These are phyloP conservation scores for Hymenotorrendiella dingleyae DNA, from an alignment of 2,329 filamentous ascomycete genomes.

Conservation along the genomic window DNA sequence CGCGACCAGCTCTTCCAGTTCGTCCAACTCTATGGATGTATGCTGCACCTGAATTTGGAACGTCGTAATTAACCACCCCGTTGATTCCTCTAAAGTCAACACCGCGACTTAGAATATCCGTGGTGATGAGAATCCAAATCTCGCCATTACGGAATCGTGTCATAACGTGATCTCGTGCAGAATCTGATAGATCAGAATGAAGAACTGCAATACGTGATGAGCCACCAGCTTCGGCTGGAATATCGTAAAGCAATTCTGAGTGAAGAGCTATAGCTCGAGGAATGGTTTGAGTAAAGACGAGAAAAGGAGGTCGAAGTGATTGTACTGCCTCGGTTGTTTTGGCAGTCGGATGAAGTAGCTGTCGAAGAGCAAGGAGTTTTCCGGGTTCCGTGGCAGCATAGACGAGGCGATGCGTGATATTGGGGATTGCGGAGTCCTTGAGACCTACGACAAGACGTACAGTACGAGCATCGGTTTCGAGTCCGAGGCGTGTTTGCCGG, in stretches of 20 bases:
- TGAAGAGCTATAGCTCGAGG: slow-evolving; percentile 82
- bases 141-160: slow-evolving; percentile 84
- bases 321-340: slow-evolving; percentile 42
- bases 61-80: slow-evolving; percentile 95
- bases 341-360: slow-evolving; percentile 74
- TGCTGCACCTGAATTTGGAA: slow-evolving; percentile 80
- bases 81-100: slow-evolving; percentile 95
- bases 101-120: slow-evolving; percentile 84
- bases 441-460: slow-evolving; percentile 89
- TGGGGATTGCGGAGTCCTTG: slow-evolving; percentile 92
- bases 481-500: slow-evolving; percentile 39
- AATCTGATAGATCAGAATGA: slow-evolving; percentile 78
- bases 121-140: slow-evolving; percentile 95
- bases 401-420: slow-evolving; percentile 79
- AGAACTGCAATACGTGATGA: slow-evolving; percentile 80
- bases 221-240: slow-evolving; percentile 81
- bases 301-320: slow-evolving; percentile 73
- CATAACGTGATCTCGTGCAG: slow-evolving; percentile 74
- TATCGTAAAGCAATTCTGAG: slow-evolving; percentile 89
- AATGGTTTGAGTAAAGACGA: slow-evolving; percentile 96
- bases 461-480: slow-evolving; percentile 43
- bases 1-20: slow-evolving; percentile 80
- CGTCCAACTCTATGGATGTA: slow-evolving; percentile 93
- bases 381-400: slow-evolving; percentile 92
- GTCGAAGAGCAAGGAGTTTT: slow-evolving; percentile 84